Base-by-base conservation (phyloP, 2,329 filamentous ascomycete genomes). In the Phyllosticta citrichinensis region DNA sequence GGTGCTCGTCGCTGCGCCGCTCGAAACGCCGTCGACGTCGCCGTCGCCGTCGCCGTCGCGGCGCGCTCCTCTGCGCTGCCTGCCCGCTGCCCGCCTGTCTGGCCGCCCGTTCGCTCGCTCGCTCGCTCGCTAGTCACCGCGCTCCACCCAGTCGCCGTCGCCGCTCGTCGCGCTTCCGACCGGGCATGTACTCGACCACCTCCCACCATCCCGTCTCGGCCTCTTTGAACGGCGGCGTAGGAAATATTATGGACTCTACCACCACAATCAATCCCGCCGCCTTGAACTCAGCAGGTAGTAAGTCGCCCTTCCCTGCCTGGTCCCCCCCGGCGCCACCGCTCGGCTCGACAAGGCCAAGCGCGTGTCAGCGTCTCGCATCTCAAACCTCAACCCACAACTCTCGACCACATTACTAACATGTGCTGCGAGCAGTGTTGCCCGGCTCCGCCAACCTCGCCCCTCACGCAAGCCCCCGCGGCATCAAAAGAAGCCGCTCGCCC, bases 401-500 rank as follows among this genome's bases (percentile, higher is more conserved):
- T 53, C 19, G 2, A 20, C 10, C 33, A 19, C 53, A 19, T 52
- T 10, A 11, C 58, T 60, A 60, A 60, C 53, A 27, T 27, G 11
- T 50, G 33, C 25, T 47, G 14, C 63, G 72, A 67, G 68, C 66
- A 63, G 66, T 67, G 55, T 68, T 73, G 60, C 67, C 65, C 58
- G 67, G 66, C 65, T 63, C 69, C 62, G 64, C 68, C 62, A 59
- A 64, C 55, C 68, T 68, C 58, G 67, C 71, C 67, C 69, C 67
- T 62, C 72, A 72, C 66, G 65, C 67, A 55, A 70, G 70, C 59
- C 65, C 65, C 47, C 69, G 73, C 40, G 74, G 74, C 60, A 63
- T 74, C 63, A 76, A 76, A 65, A 72, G 74, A 65, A 75, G 74
- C 65, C 73, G 73, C 65, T 75, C 74, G 57, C 73, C 73, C 50